phyloP scores from a whole-genome alignment of 768 basidiomycete genomes.

The Phlebiopsis flavidoalba region DNA sequence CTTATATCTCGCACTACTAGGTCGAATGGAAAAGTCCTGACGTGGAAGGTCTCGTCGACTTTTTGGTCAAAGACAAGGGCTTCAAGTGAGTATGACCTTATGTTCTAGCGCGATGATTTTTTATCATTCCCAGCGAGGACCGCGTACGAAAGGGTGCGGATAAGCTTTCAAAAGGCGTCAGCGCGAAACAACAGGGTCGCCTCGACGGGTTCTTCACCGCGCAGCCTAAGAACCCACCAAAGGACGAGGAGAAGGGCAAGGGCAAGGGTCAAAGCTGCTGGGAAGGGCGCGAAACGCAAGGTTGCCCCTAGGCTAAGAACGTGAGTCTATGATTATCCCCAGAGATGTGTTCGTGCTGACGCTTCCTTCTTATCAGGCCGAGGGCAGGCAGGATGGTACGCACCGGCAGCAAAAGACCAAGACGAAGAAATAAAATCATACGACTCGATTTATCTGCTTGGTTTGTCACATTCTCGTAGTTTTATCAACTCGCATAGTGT shows the following conservation, averaged over 20 bases:
- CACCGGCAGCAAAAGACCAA: constrained; percentile 38
- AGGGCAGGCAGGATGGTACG: constrained; percentile 31
- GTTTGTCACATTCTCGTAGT: not conserved
- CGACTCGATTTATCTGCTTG: not conserved
- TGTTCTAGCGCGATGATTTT: not conserved
- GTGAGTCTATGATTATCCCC: not conserved
- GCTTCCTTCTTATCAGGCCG: constrained; percentile 1
- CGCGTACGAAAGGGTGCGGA: constrained; percentile 94
- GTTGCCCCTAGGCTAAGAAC: too few relatives aligned
- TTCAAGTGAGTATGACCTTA: constrained; percentile 68
- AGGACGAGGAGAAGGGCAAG: constrained; percentile 37
- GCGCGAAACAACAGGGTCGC: constrained; percentile 92
- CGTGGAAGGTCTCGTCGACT: constrained; percentile 88
- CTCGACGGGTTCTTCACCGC: constrained; percentile 93
- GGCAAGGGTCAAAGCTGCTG: constrained; percentile 29
- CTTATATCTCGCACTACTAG: constrained; percentile 33
- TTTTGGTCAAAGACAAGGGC: constrained; percentile 91
- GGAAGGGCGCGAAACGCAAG: constrained; percentile 49
- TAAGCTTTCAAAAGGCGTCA: constrained; percentile 82
- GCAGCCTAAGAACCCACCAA: constrained; percentile 52
- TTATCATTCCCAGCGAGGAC: constrained; percentile 66
- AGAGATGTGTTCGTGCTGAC: not conserved
- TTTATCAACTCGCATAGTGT: not conserved
- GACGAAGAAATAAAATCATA: constrained; percentile 29
- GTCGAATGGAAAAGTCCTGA: constrained; percentile 95